These are phyloP conservation scores for Cyclostephanos invisitatus DNA, from an alignment of 108 stramenopile species.

Conservation along the genomic window DNA sequence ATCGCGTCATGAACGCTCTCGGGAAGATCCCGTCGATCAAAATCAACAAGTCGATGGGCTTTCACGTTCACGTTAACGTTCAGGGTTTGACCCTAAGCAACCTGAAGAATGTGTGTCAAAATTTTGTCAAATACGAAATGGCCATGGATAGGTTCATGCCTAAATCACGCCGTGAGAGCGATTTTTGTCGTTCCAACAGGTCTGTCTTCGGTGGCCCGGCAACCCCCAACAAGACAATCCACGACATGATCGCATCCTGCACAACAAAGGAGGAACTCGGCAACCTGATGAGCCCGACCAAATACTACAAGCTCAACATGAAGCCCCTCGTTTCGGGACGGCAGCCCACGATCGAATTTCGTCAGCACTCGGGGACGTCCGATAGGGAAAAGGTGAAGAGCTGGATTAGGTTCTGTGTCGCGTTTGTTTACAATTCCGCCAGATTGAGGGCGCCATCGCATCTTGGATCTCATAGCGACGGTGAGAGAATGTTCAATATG, in stretches of 20 bases:
- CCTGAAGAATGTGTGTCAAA: conserved; percentile 59
- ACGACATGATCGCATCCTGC: conserved; percentile 30
- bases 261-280: conserved; percentile 17
- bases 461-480: background rate
- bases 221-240: conserved; percentile 17
- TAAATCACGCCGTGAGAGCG: conserved; percentile 50
- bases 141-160: conserved; percentile 64
- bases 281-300: conserved; percentile 42
- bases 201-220: conserved; percentile 12
- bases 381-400: conserved; percentile 43
- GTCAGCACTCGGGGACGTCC: conserved; percentile 58
- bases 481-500: conserved; percentile 46
- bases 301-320: conserved; percentile 67
- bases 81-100: conserved; percentile 13
- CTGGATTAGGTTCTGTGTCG: conserved; percentile 60
- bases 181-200: conserved; percentile 52
- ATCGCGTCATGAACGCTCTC: conserved; percentile 26
- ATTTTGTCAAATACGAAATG: conserved; percentile 62
- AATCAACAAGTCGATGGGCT: conserved; percentile 60
- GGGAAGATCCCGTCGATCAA: conserved; percentile 16
- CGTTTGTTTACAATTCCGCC: conserved; percentile 43
- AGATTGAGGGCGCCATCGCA: conserved; percentile 9
- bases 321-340: conserved; percentile 41
- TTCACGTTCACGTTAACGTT: conserved; percentile 67
- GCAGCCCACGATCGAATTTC: conserved; percentile 69